Evolutionary conservation across 129 eudicot species (phyloP).

Genomic region (Artemisia tridentata): DNA sequence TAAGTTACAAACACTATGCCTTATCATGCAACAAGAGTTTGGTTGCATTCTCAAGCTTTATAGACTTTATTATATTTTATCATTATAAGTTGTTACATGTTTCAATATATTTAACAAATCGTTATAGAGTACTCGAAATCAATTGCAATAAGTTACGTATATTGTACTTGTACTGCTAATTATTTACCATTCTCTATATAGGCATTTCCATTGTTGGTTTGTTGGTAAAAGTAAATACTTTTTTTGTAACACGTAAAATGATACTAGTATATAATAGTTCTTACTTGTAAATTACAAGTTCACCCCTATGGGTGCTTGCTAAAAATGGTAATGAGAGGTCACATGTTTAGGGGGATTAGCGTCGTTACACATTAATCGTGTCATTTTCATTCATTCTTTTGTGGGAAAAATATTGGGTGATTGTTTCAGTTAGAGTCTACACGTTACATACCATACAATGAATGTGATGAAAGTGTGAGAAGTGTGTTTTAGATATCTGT

Average conservation of each 20-base stretch:
- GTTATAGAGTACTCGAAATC: too few species aligned
- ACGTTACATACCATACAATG: slow-evolving; percentile 23
- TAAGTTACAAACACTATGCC: slow-evolving; percentile 28
- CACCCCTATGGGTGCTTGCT: slow-evolving; percentile 20
- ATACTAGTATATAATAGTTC: too few species aligned
- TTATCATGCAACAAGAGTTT: slow-evolving; percentile 29
- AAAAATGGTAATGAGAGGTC: slow-evolving; percentile 18
- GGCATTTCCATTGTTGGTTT: too few species aligned
- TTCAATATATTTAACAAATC: background rate
- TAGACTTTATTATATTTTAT: slow-evolving; percentile 12
- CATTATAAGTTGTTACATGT: background rate
- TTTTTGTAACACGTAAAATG: too few species aligned
- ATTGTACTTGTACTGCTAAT: too few species aligned
- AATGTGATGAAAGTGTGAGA: slow-evolving; percentile 15
- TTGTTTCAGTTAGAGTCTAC: slow-evolving; percentile 9
- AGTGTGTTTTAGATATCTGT: background rate
- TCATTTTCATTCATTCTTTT: slow-evolving; percentile 1
- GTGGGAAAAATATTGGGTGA: background rate
- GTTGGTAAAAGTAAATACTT: too few species aligned
- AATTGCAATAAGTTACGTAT: too few species aligned
- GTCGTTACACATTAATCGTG: slow-evolving; percentile 23
- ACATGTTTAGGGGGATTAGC: slow-evolving; percentile 35
- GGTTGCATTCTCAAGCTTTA: slow-evolving; percentile 23
- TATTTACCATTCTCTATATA: too few species aligned
- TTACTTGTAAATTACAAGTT: background rate